phyloP scores from a whole-genome alignment of 2,329 filamentous ascomycete species.

The Davidsoniella australis region DNA sequence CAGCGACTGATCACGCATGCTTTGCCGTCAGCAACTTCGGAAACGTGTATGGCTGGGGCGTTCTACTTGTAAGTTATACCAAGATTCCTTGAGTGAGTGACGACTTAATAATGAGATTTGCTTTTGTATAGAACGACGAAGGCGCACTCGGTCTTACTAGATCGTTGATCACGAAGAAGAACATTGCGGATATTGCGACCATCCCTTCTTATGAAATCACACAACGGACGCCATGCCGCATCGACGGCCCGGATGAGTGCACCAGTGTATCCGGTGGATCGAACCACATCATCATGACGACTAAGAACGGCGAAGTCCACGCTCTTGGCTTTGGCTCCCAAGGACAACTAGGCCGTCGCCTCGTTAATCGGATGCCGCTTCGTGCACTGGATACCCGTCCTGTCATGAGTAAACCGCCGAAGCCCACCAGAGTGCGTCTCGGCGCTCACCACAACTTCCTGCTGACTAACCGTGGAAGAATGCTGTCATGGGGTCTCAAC shows the following conservation, averaged over 20 bases:
- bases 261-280: conserved; percentile 35
- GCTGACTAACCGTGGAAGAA: conserved; percentile 43
- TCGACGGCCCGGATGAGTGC: conserved; percentile 35
- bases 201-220: conserved; percentile 9
- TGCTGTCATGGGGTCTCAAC: conserved; percentile 56
- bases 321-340: conserved; percentile 43
- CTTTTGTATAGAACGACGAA: conserved; percentile 21
- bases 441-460: conserved; percentile 55
- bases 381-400: conserved; percentile 29
- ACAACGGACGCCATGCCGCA: conserved; percentile 21
- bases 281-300: conserved; percentile 39
- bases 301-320: conserved; percentile 31
- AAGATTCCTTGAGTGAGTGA: too few species aligned
- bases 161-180: conserved; percentile 15
- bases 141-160: conserved; percentile 34
- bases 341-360: conserved; percentile 22
- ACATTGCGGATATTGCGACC: background rate
- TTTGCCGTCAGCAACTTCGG: conserved; percentile 46
- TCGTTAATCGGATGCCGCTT: conserved; percentile 31
- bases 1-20: conserved; percentile 43
- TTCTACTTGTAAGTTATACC: conserved; percentile 31
- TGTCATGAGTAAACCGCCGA: conserved; percentile 8
- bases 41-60: conserved; percentile 49
- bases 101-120: background rate
- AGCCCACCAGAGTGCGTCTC: conserved; percentile 23